A percentile compares a stretch with the other conserved stretches of the same genome.
These are phyloP conservation scores for Colletotrichum cuscutae DNA, from an alignment of 2,329 filamentous ascomycete species.

Conservation along the genomic window DNA sequence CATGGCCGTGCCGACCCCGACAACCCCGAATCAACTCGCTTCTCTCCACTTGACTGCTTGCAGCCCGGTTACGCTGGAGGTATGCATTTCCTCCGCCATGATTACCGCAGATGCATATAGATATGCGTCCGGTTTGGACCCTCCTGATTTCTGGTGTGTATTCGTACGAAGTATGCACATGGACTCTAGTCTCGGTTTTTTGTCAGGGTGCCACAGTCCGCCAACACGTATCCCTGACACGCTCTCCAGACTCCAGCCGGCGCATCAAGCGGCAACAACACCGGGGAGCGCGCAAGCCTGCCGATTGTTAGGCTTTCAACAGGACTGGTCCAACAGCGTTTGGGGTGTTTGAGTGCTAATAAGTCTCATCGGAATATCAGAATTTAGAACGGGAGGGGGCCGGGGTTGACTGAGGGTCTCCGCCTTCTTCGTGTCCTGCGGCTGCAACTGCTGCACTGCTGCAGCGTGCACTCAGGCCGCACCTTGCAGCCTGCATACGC, in stretches of 20 bases:
- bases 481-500: constrained; percentile 7
- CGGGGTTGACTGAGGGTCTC: background rate
- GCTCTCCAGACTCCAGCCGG: background rate
- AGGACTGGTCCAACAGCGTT: background rate
- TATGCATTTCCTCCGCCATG: constrained; percentile 1
- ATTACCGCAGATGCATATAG: background rate
- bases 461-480: constrained; percentile 9
- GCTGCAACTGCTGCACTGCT: constrained; percentile 12
- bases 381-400: background rate
- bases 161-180: background rate
- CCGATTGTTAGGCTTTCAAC: background rate
- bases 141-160: background rate
- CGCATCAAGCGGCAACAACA: constrained; percentile 1
- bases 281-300: background rate
- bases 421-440: constrained; percentile 8
- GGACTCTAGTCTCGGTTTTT: background rate
- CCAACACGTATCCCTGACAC: background rate
- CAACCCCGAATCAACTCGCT: background rate
- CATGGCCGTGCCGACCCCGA: background rate
- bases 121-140: background rate
- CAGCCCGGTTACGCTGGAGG: background rate
- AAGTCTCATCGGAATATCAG: background rate
- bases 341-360: background rate
- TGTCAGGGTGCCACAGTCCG: background rate
- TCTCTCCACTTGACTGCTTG: background rate